phyloP scores from a whole-genome alignment of 75 land plant genomes.

The Ceratopteris richardii region DNA sequence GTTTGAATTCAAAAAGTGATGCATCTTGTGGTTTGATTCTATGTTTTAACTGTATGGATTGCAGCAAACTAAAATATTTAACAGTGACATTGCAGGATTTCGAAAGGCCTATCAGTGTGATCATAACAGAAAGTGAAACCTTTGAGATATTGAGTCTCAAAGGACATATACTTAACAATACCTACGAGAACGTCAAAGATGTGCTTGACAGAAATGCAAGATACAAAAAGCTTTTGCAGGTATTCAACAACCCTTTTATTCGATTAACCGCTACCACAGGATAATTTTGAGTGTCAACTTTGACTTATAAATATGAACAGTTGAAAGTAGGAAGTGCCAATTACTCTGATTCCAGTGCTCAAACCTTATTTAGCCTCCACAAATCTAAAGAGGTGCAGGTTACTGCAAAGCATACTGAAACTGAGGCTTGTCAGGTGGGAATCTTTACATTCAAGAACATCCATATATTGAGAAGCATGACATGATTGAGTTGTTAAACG shows the following conservation, averaged over 20 bases:
- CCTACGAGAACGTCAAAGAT: slow-evolving; percentile 19
- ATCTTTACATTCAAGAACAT: not conserved
- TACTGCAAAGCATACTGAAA: slow-evolving; percentile 21
- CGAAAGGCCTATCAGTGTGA: slow-evolving; percentile 16
- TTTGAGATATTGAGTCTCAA: slow-evolving; percentile 18
- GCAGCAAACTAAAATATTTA: too few relatives aligned
- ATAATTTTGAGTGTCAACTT: too few relatives aligned
- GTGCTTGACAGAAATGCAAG: slow-evolving; percentile 23
- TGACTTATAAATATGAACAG: slow-evolving; percentile 10
- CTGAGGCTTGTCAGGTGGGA: slow-evolving; percentile 26
- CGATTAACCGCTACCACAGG: too few relatives aligned
- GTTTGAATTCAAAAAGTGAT: too few relatives aligned
- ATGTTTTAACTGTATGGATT: too few relatives aligned
- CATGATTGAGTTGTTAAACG: not conserved
- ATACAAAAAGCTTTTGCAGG: slow-evolving; percentile 19
- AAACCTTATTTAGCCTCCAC: slow-evolving; percentile 21
- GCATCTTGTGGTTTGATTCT: too few relatives aligned
- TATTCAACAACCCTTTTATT: slow-evolving; percentile 1
- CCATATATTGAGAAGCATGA: not conserved
- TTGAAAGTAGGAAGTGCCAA: slow-evolving; percentile 31
- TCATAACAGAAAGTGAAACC: slow-evolving; percentile 27
- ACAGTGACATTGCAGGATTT: slow-evolving; percentile 21
- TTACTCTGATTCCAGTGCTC: slow-evolving; percentile 14
- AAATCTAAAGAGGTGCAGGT: slow-evolving; percentile 29
- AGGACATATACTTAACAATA: slow-evolving; percentile 18